Percentiles rank a stretch among this genome's conserved stretches.
These are phyloP conservation scores for Nicotiana knightiana DNA, from an alignment of 257 asterid species.

Conservation along the genomic window DNA sequence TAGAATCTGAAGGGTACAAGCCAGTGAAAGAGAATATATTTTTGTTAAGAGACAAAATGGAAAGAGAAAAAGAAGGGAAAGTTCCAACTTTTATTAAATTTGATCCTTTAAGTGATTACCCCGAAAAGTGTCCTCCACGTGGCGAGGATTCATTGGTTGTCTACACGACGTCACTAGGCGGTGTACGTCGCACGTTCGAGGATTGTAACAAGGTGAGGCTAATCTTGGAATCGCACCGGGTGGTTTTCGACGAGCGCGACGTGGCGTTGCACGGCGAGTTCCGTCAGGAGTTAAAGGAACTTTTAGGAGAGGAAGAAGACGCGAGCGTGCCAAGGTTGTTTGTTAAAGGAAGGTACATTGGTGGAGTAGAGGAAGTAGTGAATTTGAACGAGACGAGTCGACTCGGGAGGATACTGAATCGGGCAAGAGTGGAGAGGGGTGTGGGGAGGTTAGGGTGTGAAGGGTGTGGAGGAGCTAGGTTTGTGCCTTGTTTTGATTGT, in stretches of 20 bases:
- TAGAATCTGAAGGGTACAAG: slow-evolving; percentile 22
- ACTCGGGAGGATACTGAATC: slow-evolving; percentile 59
- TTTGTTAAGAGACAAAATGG: slow-evolving; percentile 53
- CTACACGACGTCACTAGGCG: slow-evolving; percentile 89
- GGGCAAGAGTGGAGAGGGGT: slow-evolving; percentile 89
- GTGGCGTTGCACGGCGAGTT: slow-evolving; percentile 68
- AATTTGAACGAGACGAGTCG: slow-evolving; percentile 61
- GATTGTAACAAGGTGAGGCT: slow-evolving; percentile 61
- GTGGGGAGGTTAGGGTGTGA: slow-evolving; percentile 67
- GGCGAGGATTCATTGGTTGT: slow-evolving; percentile 68
- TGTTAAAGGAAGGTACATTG: slow-evolving; percentile 85
- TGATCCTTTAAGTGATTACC: slow-evolving; percentile 64
- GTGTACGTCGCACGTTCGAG: slow-evolving; percentile 80
- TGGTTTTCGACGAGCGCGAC: slow-evolving; percentile 87
- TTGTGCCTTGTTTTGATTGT: slow-evolving; percentile 76
- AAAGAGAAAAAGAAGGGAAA: slow-evolving; percentile 65
- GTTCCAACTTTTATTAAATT: slow-evolving; percentile 30
- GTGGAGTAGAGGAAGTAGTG: slow-evolving; percentile 79
- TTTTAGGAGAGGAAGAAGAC: slow-evolving; percentile 51
- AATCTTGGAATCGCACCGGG: slow-evolving; percentile 59
- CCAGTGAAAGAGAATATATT: slow-evolving; percentile 74
- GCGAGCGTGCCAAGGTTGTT: slow-evolving; percentile 68
- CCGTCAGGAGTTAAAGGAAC: slow-evolving; percentile 45
- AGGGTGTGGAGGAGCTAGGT: slow-evolving; percentile 91
- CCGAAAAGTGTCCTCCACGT: slow-evolving; percentile 66